phyloP scores from a whole-genome alignment of 208 protist genomes.

The Crithidia bombi region DNA sequence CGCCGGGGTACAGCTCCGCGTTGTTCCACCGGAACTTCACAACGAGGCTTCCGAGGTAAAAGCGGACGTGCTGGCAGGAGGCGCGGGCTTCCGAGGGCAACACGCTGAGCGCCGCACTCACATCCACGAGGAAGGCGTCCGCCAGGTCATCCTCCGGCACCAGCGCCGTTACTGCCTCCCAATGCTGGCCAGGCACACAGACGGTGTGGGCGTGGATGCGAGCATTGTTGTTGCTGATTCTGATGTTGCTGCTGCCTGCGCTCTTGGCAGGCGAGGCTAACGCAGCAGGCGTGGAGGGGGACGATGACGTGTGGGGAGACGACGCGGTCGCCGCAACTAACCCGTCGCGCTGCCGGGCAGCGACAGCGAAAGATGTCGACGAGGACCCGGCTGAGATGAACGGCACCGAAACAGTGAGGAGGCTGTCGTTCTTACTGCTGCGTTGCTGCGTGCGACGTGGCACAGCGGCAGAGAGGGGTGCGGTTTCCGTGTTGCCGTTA shows the following conservation, averaged over 20 bases:
- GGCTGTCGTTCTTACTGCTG: background rate
- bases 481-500: background rate
- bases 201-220: conserved; percentile 26
- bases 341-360: conserved; percentile 5
- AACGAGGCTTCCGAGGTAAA: conserved; percentile 24
- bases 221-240: background rate
- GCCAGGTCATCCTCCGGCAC: conserved; percentile 13
- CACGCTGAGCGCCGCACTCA: conserved; percentile 14
- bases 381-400: background rate
- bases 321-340: background rate
- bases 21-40: conserved; percentile 33
- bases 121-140: conserved; percentile 26
- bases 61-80: conserved; percentile 23
- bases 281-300: background rate
- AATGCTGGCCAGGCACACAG: conserved; percentile 25
- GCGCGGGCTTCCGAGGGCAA: conserved; percentile 32
- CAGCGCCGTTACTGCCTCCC: conserved; percentile 13
- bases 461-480: background rate
- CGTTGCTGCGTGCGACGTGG: background rate
- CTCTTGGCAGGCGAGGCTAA: background rate
- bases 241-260: background rate
- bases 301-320: background rate
- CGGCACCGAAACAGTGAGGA: background rate
- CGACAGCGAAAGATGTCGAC: conserved; percentile 6
- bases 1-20: conserved; percentile 26